Percentiles rank a stretch among this genome's conserved stretches.
These are phyloP conservation scores for Gonapodya prolifera DNA, from an alignment of 192 early-diverging fungal species.

Conservation along the genomic window DNA sequence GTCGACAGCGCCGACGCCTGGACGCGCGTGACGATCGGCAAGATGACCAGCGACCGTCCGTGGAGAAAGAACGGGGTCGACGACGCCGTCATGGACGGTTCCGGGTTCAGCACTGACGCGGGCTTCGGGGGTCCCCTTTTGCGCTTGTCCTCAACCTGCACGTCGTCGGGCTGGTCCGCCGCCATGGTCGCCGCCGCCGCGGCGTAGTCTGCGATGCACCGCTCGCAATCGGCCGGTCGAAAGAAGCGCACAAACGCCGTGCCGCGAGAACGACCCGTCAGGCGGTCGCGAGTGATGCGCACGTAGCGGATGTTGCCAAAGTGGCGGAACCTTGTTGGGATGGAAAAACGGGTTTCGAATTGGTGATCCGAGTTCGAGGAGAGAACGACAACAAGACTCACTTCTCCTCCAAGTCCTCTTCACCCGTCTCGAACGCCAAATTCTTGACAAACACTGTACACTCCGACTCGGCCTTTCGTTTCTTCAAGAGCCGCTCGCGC, in stretches of 20 bases:
- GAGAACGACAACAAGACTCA: constrained; percentile 17
- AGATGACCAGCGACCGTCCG: constrained; percentile 72
- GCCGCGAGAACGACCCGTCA: constrained; percentile 74
- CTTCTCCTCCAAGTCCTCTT: constrained; percentile 55
- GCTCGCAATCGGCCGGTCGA: constrained; percentile 52
- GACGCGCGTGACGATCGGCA: constrained; percentile 59
- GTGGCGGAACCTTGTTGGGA: constrained; percentile 37
- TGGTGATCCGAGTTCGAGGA: not conserved
- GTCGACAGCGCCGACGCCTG: constrained; percentile 54
- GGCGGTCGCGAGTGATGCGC: constrained; percentile 67
- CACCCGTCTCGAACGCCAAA: constrained; percentile 77
- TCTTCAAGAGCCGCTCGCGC: constrained; percentile 19
- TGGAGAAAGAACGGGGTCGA: constrained; percentile 61
- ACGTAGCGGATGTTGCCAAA: constrained; percentile 72
- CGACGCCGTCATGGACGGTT: constrained; percentile 17
- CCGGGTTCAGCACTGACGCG: constrained; percentile 28
- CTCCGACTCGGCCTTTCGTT: constrained; percentile 28
- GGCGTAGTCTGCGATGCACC: constrained; percentile 47
- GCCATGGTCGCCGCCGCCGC: not conserved
- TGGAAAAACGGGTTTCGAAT: constrained; percentile 6
- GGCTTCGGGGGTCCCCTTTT: constrained; percentile 14
- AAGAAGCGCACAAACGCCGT: constrained; percentile 91
- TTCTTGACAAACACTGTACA: constrained; percentile 90
- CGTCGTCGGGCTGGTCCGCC: not conserved
- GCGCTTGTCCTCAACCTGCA: constrained; percentile 8